Evolutionary conservation across 306 rosid genomes (phyloP).

Genomic region (Vigna mungo): DNA sequence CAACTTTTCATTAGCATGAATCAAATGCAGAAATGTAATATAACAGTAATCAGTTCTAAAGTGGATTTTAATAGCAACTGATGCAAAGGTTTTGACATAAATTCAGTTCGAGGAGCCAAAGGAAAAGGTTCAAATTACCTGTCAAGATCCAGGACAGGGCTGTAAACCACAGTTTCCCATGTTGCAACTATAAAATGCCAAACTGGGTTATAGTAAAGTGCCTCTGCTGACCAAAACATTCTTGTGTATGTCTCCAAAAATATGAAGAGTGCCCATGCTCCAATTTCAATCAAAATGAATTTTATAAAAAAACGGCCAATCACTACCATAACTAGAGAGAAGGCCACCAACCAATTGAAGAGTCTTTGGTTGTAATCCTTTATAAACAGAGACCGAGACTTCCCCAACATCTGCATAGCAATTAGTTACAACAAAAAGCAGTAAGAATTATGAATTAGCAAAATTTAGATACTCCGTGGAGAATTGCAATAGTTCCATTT

Average conservation of each 20-base stretch:
- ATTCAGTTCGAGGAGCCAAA: background rate
- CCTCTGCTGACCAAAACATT: slow-evolving; percentile 96
- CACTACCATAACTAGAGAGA: slow-evolving; percentile 89
- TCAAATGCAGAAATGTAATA: slow-evolving; percentile 2
- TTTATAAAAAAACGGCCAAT: slow-evolving; percentile 86
- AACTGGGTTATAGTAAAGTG: slow-evolving; percentile 87
- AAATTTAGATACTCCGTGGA: slow-evolving; percentile 5
- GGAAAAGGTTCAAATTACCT: slow-evolving; percentile 59
- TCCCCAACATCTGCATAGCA: slow-evolving; percentile 82
- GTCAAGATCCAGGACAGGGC: slow-evolving; percentile 94
- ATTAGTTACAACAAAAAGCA: slow-evolving; percentile 27
- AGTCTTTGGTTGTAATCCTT: slow-evolving; percentile 92
- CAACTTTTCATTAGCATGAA: slow-evolving; percentile 15
- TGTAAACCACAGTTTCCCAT: slow-evolving; percentile 94
- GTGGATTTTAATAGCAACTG: background rate
- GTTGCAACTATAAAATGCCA: slow-evolving; percentile 87
- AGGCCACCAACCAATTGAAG: slow-evolving; percentile 97
- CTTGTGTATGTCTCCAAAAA: slow-evolving; percentile 95
- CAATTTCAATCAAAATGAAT: slow-evolving; percentile 82
- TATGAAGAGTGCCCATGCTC: slow-evolving; percentile 91
- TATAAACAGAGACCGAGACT: slow-evolving; percentile 78
- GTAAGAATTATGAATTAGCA: slow-evolving; percentile 30
- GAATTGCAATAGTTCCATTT: slow-evolving; percentile 12
- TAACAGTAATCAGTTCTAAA: slow-evolving; percentile 8
- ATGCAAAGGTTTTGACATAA: slow-evolving; percentile 6